Conservation (phyloP, 1,139 yeast species). For the Yamadazyma taylorii region DNA sequence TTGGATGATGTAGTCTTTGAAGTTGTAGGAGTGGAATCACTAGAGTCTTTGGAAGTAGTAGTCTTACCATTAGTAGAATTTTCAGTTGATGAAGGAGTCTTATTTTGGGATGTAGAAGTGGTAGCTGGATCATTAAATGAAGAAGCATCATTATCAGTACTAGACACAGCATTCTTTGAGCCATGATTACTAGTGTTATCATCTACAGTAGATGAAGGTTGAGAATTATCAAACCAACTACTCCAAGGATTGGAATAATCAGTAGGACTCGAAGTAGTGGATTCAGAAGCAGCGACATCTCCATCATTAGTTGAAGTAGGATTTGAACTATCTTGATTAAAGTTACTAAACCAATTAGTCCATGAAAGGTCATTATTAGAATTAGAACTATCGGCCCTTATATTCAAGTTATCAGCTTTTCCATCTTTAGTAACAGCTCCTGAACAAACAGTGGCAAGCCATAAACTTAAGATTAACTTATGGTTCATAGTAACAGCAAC, state of each 20-base stretch:
- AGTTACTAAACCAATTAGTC: conserved; percentile 3
- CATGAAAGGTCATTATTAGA: background rate
- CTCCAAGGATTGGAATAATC: background rate
- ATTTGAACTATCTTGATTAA: background rate
- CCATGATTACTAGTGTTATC: background rate
- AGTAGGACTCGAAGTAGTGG: conserved; percentile 5
- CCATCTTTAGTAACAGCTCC: background rate
- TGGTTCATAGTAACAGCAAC: background rate
- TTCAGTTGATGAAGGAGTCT: conserved; percentile 2
- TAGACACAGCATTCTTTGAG: background rate
- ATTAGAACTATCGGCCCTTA: conserved; percentile 1
- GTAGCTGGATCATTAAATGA: background rate
- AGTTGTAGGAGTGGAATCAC: conserved; percentile 2
- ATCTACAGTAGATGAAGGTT: background rate
- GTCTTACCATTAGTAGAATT: background rate
- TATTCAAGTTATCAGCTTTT: background rate
- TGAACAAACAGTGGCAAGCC: background rate
- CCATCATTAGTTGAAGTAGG: no score
- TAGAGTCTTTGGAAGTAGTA: conserved; percentile 1
- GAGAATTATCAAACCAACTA: background rate
- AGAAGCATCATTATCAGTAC: background rate
- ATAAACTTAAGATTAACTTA: background rate
- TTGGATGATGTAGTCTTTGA: no score
- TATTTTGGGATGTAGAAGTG: conserved; percentile 2
- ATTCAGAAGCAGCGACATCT: conserved; percentile 2